Conservation (phyloP, 176 grass and related monocot species). For the Poa pratensis region DNA sequence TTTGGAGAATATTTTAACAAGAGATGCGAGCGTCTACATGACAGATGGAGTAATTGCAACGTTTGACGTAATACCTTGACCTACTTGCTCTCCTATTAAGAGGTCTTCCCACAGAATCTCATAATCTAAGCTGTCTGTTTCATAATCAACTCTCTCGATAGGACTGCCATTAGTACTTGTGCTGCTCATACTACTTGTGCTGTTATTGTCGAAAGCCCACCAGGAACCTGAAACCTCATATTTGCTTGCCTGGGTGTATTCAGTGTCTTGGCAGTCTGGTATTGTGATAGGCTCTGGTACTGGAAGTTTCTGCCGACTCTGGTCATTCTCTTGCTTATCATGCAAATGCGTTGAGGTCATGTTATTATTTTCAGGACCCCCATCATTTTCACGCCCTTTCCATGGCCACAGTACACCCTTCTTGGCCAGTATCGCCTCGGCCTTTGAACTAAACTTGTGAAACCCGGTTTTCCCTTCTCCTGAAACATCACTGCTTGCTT, state of each 20-base stretch:
- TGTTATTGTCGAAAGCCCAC: constrained; percentile 75
- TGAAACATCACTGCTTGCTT: constrained; percentile 63
- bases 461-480: constrained; percentile 56
- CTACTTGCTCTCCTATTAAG: constrained; percentile 81
- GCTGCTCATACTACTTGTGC: constrained; percentile 75
- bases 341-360: constrained; percentile 52
- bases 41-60: constrained; percentile 21
- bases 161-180: constrained; percentile 66
- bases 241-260: constrained; percentile 40
- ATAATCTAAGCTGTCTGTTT: constrained; percentile 81
- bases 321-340: constrained; percentile 59
- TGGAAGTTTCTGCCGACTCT: constrained; percentile 26
- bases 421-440: constrained; percentile 65
- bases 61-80: constrained; percentile 67
- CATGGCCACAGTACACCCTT: constrained; percentile 78
- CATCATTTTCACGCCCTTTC: constrained; percentile 61
- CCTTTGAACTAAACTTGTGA: constrained; percentile 68
- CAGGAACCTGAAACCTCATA: constrained; percentile 70
- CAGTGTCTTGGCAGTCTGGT: constrained; percentile 46
- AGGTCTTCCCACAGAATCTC: constrained; percentile 96
- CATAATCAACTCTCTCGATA: constrained; percentile 64
- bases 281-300: constrained; percentile 51
- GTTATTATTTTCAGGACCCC: constrained; percentile 46
- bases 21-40: background rate
- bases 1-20: background rate